Evolutionary conservation across 140 eudicot species (phyloP).

Genomic region (Oenanthe javanica): DNA sequence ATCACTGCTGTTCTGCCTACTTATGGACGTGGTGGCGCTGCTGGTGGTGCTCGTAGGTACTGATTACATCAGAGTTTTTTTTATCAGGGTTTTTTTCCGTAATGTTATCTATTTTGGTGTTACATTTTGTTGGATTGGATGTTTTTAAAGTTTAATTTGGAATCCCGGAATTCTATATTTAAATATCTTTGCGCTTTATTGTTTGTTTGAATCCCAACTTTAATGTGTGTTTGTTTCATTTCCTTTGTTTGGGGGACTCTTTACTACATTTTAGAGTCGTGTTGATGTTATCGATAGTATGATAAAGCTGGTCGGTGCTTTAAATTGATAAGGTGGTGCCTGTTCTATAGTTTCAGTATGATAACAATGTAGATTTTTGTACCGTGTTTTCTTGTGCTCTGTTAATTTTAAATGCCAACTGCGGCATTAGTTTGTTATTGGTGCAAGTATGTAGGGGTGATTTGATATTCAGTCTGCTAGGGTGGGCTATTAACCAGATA

Average conservation of each 20-base stretch:
- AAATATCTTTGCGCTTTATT: not conserved
- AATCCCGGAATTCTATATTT: not conserved
- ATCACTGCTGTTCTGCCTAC: constrained; percentile 12
- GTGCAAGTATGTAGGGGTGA: not conserved
- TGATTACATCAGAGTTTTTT: not conserved
- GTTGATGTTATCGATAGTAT: not conserved
- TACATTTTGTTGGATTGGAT: not conserved
- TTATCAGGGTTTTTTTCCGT: not conserved
- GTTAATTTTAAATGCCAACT: not conserved
- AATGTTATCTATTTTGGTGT: not conserved
- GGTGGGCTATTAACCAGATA: not conserved
- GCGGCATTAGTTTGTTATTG: not conserved
- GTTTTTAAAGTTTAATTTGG: not conserved
- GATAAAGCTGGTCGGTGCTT: not conserved
- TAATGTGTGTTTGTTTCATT: no score
- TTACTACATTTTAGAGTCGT: not conserved
- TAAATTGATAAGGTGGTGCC: no score
- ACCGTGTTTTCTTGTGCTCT: not conserved
- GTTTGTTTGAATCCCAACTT: no score
- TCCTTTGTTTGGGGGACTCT: not conserved
- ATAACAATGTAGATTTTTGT: not conserved
- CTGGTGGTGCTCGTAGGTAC: constrained; percentile 35
- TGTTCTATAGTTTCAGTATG: no score
- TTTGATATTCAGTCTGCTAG: not conserved
- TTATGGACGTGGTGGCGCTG: constrained; percentile 34